phyloP scores from a whole-genome alignment of 73 alveolate species.

The Durusdinium trenchii region DNA sequence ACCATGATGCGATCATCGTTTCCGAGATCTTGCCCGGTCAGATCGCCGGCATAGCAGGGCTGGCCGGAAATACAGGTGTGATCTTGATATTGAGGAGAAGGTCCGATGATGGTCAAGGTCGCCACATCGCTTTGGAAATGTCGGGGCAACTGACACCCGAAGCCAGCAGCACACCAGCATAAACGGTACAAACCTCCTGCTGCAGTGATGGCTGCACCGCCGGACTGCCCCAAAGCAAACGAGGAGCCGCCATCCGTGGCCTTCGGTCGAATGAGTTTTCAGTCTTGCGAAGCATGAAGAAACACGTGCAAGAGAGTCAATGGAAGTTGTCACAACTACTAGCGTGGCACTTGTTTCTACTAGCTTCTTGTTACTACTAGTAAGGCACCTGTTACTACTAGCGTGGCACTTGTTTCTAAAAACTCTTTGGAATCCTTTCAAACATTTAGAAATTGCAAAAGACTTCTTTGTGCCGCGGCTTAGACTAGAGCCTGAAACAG shows the following conservation, averaged over 20 bases:
- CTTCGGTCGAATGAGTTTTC: no score
- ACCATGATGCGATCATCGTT: slow-evolving; percentile 84
- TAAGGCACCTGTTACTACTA: no score
- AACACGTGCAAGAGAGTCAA: no score
- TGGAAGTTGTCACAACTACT: no score
- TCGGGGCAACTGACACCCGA: slow-evolving; percentile 33
- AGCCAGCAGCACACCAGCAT: slow-evolving; percentile 73
- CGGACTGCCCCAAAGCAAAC: background rate
- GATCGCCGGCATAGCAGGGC: slow-evolving; percentile 48
- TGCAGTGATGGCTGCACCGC: background rate
- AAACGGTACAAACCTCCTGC: slow-evolving; percentile 70
- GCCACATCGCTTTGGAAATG: slow-evolving; percentile 67
- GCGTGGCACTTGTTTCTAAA: no score
- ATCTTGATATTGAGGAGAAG: slow-evolving; percentile 48
- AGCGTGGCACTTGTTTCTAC: no score
- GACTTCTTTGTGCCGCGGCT: no score
- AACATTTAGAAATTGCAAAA: no score
- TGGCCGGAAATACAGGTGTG: slow-evolving; percentile 83
- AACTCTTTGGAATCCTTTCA: no score
- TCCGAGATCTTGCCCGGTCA: slow-evolving; percentile 70
- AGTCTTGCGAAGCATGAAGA: no score
- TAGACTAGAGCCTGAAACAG: no score
- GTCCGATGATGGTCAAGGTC: slow-evolving; percentile 40
- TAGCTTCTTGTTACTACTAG: no score
- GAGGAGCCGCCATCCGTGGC: slow-evolving; percentile 42